These are phyloP conservation scores for Podospora didyma DNA, from an alignment of 495 filamentous ascomycete genomes.

Conservation along the genomic window DNA sequence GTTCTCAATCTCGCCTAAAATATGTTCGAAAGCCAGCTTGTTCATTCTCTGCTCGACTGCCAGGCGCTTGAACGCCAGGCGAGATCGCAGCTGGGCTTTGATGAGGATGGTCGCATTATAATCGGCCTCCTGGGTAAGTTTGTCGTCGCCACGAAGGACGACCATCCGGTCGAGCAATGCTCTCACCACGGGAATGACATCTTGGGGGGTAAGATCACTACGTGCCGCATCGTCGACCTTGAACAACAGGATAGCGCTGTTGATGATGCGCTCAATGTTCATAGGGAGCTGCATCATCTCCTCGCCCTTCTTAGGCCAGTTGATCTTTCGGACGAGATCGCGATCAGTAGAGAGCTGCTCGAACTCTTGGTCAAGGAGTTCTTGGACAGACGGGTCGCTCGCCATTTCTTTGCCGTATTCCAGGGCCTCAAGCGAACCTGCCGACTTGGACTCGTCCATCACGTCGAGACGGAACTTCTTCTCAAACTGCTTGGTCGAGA, in stretches of 20 bases:
- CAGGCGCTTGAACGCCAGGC: constrained; percentile 85
- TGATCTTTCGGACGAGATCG: constrained; percentile 63
- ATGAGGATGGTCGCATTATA: constrained; percentile 81
- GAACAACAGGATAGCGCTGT: constrained; percentile 85
- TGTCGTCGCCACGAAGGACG: constrained; percentile 80
- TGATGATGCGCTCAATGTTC: constrained; percentile 85
- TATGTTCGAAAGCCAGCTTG: constrained; percentile 88
- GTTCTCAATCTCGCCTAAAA: constrained; percentile 85
- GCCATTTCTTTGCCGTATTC: constrained; percentile 84
- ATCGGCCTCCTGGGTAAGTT: constrained; percentile 80
- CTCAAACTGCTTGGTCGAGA: constrained; percentile 68
- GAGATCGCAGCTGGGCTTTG: constrained; percentile 86
- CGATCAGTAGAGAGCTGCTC: constrained; percentile 73
- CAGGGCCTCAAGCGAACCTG: constrained; percentile 63
- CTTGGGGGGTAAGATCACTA: constrained; percentile 85
- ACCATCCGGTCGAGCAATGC: constrained; percentile 70
- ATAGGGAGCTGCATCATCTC: constrained; percentile 86
- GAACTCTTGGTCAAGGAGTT: constrained; percentile 82
- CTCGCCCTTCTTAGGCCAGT: constrained; percentile 48
- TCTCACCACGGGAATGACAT: constrained; percentile 79
- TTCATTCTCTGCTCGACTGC: constrained; percentile 79
- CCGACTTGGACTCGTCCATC: constrained; percentile 66
- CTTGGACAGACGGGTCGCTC: constrained; percentile 80
- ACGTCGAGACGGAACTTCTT: constrained; percentile 86
- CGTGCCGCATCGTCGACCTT: constrained; percentile 76